These are phyloP conservation scores for Lipomyces mesembrius DNA, from an alignment of 805 yeast genomes.

Conservation along the genomic window DNA sequence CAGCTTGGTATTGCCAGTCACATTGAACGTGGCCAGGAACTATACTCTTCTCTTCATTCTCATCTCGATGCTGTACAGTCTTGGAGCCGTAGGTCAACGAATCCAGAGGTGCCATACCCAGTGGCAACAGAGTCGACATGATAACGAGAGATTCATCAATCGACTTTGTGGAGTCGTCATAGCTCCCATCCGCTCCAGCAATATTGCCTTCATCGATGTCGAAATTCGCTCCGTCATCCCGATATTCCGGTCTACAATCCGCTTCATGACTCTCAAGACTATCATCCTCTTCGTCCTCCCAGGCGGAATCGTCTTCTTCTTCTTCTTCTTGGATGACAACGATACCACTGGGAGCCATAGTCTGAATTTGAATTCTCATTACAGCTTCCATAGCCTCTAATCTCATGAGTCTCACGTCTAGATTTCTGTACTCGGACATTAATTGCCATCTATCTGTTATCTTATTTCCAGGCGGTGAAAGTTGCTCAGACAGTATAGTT, in stretches of 20 bases:
- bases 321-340: background rate
- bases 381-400: slow-evolving; percentile 18
- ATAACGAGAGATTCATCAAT: background rate
- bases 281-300: background rate
- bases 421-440: slow-evolving; percentile 15
- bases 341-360: background rate
- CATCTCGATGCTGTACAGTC: background rate
- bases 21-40: background rate
- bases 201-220: background rate
- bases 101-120: background rate
- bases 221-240: slow-evolving; percentile 1
- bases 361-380: slow-evolving; percentile 18
- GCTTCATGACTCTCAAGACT: background rate
- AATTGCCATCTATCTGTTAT: slow-evolving; percentile 13
- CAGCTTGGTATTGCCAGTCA: background rate
- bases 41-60: background rate
- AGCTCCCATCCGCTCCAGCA: background rate
- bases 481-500: slow-evolving; percentile 10
- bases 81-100: background rate
- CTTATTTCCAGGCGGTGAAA: slow-evolving; percentile 18
- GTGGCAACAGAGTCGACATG: background rate
- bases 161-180: background rate
- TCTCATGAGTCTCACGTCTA: slow-evolving; percentile 20
- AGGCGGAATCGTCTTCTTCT: background rate
- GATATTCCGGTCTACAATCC: background rate